Conservation (phyloP, 345 rosid genomes). For the Eutrema heterophyllum region DNA sequence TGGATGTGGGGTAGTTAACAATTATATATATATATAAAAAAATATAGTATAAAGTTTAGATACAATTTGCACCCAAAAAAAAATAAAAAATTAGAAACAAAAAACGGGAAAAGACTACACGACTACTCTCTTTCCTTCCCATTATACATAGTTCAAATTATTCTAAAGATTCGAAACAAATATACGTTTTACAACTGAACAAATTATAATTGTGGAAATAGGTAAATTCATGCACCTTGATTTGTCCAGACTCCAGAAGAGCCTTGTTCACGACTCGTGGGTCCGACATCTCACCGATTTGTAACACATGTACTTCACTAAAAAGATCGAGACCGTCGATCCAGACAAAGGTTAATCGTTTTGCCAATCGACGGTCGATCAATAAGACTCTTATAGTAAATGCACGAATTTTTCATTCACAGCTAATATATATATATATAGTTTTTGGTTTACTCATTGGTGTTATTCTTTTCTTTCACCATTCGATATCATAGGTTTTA, state of each 20-base stretch:
- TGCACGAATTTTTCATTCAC: neutral
- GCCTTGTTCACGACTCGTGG: conserved; percentile 2
- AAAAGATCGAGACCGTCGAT: neutral
- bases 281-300: neutral
- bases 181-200: neutral
- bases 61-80: neutral
- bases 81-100: too few relatives aligned
- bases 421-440: neutral
- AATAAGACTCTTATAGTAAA: conserved; percentile 19
- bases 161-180: neutral
- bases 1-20: conserved; percentile 39
- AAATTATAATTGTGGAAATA: neutral
- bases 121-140: neutral
- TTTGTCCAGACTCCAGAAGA: conserved; percentile 7
- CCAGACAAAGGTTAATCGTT: neutral
- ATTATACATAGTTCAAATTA: neutral
- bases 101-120: neutral
- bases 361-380: conserved; percentile 26
- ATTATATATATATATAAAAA: neutral
- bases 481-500: neutral
- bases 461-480: neutral
- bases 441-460: neutral
- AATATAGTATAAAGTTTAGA: neutral
- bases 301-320: neutral
- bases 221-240: conserved; percentile 28